Percentiles rank a stretch among this genome's conserved stretches.
phyloP scores from a whole-genome alignment of 139 green algal genomes.

The Closterium sp. region DNA sequence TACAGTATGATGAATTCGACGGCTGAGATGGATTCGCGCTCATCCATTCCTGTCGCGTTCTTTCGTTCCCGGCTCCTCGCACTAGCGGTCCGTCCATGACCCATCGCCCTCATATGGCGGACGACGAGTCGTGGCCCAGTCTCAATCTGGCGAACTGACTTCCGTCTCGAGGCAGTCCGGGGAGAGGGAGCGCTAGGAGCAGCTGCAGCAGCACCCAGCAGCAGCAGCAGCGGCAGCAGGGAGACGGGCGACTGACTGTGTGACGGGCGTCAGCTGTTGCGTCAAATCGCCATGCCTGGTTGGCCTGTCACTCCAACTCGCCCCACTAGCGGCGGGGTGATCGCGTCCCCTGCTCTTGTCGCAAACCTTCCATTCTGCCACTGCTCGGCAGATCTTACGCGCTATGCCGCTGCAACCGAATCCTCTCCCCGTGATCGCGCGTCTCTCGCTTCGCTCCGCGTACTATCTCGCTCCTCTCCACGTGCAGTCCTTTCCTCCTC shows the following conservation, averaged over 20 bases:
- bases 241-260: not conserved
- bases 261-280: not conserved
- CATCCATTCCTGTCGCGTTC: not conserved
- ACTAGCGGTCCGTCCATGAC: not conserved
- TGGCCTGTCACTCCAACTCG: not conserved
- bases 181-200: not conserved
- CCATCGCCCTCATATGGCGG: not conserved
- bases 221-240: not conserved
- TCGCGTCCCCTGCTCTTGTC: not conserved
- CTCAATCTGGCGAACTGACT: not conserved
- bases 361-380: not conserved
- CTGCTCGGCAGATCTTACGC: no score
- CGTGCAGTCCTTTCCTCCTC: no score
- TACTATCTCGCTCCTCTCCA: no score
- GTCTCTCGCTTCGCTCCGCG: no score
- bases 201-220: not conserved
- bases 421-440: no score
- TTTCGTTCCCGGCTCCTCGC: not conserved
- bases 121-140: not conserved
- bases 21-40: not conserved
- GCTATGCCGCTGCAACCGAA: no score
- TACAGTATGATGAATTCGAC: not conserved
- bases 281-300: not conserved
- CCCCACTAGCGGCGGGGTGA: not conserved
- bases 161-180: not conserved